Evolutionary conservation across 257 asterid species (phyloP), one percentile per base, ranked within the genome.

Genomic region (Verbascum thapsus): DNA sequence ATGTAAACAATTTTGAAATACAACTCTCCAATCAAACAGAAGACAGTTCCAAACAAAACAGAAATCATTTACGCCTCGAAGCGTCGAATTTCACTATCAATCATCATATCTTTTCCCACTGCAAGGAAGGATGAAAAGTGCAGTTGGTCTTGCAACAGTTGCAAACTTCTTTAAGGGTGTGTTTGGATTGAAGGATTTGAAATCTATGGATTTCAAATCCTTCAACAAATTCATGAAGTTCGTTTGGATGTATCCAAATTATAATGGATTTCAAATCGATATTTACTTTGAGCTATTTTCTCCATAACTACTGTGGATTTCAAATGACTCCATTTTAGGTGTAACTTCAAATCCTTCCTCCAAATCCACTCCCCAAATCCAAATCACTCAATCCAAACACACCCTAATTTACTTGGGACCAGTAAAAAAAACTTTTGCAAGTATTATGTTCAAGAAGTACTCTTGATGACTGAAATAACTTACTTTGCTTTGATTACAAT

Each of bases 401-500:
- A n/a, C n/a, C n/a, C n/a, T n/a, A 3, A 22, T 22, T 51, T 53
- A 55, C 39, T 26, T 23, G 8, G 47, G 19, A 30, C 7, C 37
- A 53, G 56, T 19, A 9, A 49, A 54, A 47, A 7, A 10, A 1
- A 26, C 32, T 1, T 26, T 5, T 26, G 32, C n/a, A 26, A 26
- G 32, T 26, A 26, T 26, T 58, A 63, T 15, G 48, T 17, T 35
- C 47, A 26, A 39, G 3, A 48, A 11, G 45, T 34, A 54, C 38
- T 26, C 48, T 35, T 54, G 43, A 41, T n/a, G 60, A 63, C 44
- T 37, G 37, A 23, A 53, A 12, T 54, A 63, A 66, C 80, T 73
- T 72, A 85, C 99, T 91, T 90, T 94, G 66, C 96, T 88, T 76
- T 90, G 95, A 69, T 76, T 61, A 58, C 83, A 87, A 32, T 47